These are phyloP conservation scores for Pseudoperonospora humuli DNA, from an alignment of 352 stramenopile species.

Conservation along the genomic window DNA sequence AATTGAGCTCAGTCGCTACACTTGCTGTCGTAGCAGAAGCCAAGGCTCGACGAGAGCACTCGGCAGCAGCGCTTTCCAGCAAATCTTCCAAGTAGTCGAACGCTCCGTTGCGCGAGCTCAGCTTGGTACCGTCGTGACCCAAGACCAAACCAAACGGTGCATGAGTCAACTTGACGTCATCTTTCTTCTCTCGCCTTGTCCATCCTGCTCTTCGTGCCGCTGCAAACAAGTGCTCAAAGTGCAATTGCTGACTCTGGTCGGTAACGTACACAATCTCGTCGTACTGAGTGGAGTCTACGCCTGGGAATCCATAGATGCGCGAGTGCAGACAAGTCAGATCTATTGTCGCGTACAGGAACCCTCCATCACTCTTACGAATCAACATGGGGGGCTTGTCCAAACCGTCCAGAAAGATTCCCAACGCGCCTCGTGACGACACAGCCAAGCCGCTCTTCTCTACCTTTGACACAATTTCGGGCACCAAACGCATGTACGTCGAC, in stretches of 20 bases:
- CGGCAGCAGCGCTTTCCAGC: constrained; percentile 49
- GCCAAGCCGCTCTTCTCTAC: constrained; percentile 42
- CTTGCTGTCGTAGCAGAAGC: constrained; percentile 24
- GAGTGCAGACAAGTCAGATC: constrained; percentile 67
- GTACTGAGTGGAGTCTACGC: constrained; percentile 56
- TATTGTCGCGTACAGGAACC: constrained; percentile 73
- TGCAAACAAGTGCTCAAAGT: constrained; percentile 76
- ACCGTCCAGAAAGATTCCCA: constrained; percentile 70
- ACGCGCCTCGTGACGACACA: constrained; percentile 47
- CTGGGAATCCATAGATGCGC: constrained; percentile 61
- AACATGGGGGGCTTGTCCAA: constrained; percentile 69
- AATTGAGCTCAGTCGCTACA: constrained; percentile 14
- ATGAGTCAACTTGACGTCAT: constrained; percentile 54
- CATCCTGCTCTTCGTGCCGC: constrained; percentile 47
- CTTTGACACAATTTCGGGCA: constrained; percentile 36
- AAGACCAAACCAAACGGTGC: constrained; percentile 76
- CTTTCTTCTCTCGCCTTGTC: constrained; percentile 19
- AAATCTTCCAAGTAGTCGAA: constrained; percentile 75
- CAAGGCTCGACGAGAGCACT: constrained; percentile 59
- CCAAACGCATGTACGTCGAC: constrained; percentile 64
- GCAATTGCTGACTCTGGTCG: constrained; percentile 67
- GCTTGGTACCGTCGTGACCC: constrained; percentile 64
- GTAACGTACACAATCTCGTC: constrained; percentile 81
- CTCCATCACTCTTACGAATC: constrained; percentile 74
- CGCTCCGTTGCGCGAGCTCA: constrained; percentile 74